A percentile compares a stretch with the other conserved stretches of the same genome.
These are phyloP conservation scores for Luffa aegyptiaca DNA, from an alignment of 306 rosid genomes.

Conservation along the genomic window DNA sequence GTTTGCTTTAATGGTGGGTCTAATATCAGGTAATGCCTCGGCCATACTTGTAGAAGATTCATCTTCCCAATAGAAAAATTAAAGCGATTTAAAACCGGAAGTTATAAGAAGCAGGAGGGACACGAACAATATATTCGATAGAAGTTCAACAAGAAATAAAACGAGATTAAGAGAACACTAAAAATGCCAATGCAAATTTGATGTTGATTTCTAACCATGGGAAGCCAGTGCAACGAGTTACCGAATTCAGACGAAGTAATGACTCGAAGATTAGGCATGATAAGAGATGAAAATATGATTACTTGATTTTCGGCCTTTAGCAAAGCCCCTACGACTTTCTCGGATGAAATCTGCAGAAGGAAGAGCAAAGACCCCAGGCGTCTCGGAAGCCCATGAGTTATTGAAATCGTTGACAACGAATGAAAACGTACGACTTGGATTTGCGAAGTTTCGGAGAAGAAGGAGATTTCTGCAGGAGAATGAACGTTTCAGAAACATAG, in stretches of 20 bases:
- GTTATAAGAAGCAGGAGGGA: not conserved
- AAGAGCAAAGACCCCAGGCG: conserved; percentile 14
- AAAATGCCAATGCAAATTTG: not conserved
- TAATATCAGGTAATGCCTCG: conserved; percentile 48
- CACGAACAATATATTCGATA: not conserved
- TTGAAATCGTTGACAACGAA: conserved; percentile 8
- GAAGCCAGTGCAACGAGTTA: not conserved
- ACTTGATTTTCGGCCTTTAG: conserved; percentile 85
- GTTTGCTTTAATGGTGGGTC: conserved; percentile 59
- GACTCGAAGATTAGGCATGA: not conserved
- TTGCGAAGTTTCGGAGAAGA: conserved; percentile 30
- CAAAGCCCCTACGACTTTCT: conserved; percentile 70
- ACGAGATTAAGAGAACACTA: not conserved
- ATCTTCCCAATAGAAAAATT: conserved; percentile 32
- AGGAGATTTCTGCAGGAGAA: conserved; percentile 35
- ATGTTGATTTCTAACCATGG: no score
- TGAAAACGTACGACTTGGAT: conserved; percentile 15
- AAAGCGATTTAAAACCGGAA: not conserved
- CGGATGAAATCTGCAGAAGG: conserved; percentile 28
- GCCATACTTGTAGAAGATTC: conserved; percentile 39
- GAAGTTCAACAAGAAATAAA: not conserved
- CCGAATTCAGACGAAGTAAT: not conserved
- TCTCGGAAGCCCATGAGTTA: conserved; percentile 10
- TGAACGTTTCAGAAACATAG: conserved; percentile 44
- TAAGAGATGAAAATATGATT: not conserved